Percentiles rank a stretch among this genome's conserved stretches.
phyloP scores from a whole-genome alignment of 164 flowering plant genomes.

The Nelumbo lutea region DNA sequence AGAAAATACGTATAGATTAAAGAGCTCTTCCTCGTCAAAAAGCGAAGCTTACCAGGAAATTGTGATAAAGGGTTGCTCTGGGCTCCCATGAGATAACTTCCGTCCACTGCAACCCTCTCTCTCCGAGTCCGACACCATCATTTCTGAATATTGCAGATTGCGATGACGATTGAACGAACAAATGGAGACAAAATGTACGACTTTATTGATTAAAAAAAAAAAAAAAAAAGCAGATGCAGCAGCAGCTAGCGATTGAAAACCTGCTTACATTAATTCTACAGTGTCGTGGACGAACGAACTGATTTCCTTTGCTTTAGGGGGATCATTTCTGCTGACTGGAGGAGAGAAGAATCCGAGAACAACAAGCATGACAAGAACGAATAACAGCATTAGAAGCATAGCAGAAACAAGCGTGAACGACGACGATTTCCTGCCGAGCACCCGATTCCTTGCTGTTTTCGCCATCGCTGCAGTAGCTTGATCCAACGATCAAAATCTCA shows the following conservation, averaged over 20 bases:
- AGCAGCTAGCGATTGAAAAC: too few relatives aligned
- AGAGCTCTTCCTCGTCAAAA: background rate
- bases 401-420: conserved; percentile 39
- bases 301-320: conserved; percentile 45
- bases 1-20: too few relatives aligned
- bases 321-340: conserved; percentile 30
- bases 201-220: background rate
- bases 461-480: conserved; percentile 33
- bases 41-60: conserved; percentile 62
- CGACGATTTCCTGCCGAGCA: conserved; percentile 35
- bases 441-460: conserved; percentile 39
- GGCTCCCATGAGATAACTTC: conserved; percentile 98
- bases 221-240: too few relatives aligned
- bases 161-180: background rate
- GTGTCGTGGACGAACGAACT: conserved; percentile 30
- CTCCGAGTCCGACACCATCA: conserved; percentile 17
- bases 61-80: conserved; percentile 77
- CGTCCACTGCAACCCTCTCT: conserved; percentile 59
- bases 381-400: conserved; percentile 44
- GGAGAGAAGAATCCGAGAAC: conserved; percentile 65
- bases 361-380: conserved; percentile 53
- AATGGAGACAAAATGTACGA: background rate
- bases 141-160: conserved; percentile 18
- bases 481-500: background rate
- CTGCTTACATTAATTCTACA: too few relatives aligned